Base-by-base conservation (phyloP, 2,329 filamentous ascomycete species). In the Pestalotiopsis sp. region DNA sequence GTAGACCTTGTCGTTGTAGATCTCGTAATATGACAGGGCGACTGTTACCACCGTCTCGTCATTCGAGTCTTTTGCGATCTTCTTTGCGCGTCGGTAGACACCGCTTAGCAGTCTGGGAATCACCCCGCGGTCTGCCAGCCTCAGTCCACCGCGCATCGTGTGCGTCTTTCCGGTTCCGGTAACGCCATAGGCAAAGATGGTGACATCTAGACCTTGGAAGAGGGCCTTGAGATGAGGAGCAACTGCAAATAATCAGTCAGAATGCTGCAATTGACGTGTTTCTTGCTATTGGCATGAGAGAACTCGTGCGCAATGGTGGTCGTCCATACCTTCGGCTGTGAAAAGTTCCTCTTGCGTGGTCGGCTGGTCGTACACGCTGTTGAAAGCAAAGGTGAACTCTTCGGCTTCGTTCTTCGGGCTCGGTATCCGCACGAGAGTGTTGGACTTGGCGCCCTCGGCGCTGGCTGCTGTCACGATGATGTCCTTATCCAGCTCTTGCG, bases 151-250 rank as follows among this genome's bases (percentile, higher is more conserved):
- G 72, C 95, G 91, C 94, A 98, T 97, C 2, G 95, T 98, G 81
- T 97, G 93, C 69, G 95, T 98, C 83, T 98, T 98, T 68, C 95
- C 95, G 0, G 94, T 97, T 61, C 95, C 95, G 0, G 95, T 97
- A 69, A 95, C 93, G 70, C 95, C 95, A 78, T 98, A 97, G 36
- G 95, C 94, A 77, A 98, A 97, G 68, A 97, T 89, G 12, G 94
- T 97, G 57, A 95, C 89, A 81, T 97, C 93, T 77, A 94, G 90
- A 69, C 93, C 96, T 81, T 91, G 91, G 82, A 98, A 98, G 11
- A 98, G 89, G 67, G 96, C 92, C 79, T 97, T 98, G 71, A 98
- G 86, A 65, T 95, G 94, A 1, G 95, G 94, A 56, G 93, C 87
- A 73, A 98, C 95, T 97, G 79, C 71, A 20, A 49, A 65, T 17